Evolutionary conservation across 345 rosid genomes (phyloP).

Genomic region (Camelina hispida): DNA sequence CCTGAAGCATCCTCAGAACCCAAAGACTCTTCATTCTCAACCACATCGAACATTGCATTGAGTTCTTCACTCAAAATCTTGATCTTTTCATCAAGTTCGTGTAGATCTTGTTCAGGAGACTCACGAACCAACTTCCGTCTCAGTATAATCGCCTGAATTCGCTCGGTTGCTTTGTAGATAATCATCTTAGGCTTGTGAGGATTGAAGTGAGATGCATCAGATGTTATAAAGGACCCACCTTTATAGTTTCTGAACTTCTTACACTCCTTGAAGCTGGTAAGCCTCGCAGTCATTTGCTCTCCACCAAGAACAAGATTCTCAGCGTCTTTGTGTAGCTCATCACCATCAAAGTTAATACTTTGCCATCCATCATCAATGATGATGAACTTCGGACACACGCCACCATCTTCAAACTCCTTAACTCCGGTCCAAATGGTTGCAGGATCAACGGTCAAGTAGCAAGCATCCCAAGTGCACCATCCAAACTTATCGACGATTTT

Average conservation of each 20-base stretch:
- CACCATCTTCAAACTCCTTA: constrained; percentile 68
- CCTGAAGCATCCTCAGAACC: constrained; percentile 23
- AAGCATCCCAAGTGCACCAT: constrained; percentile 99
- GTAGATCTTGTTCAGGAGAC: constrained; percentile 48
- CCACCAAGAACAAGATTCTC: constrained; percentile 85
- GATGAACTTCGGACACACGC: constrained; percentile 70
- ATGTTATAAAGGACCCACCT: constrained; percentile 56
- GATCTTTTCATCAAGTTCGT: constrained; percentile 48
- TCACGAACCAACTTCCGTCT: constrained; percentile 48
- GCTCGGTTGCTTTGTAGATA: constrained; percentile 74
- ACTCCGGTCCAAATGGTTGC: constrained; percentile 76
- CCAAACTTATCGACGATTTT: constrained; percentile 74
- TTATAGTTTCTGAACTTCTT: constrained; percentile 71
- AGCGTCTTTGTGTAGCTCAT: constrained; percentile 50
- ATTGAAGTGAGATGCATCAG: constrained; percentile 56
- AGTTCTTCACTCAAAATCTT: constrained; percentile 53
- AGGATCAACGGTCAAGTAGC: constrained; percentile 85
- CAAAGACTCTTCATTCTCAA: constrained; percentile 42
- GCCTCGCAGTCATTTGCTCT: constrained; percentile 83
- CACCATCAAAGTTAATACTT: constrained; percentile 62
- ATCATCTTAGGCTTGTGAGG: constrained; percentile 70
- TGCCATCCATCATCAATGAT: constrained; percentile 96
- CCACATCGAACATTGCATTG: constrained; percentile 48
- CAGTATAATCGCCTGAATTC: constrained; percentile 64
- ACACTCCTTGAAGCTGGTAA: constrained; percentile 65